Percentiles rank a stretch among this genome's conserved stretches.
Conservation (phyloP, 345 rosid species). For the Psidium guajava region DNA sequence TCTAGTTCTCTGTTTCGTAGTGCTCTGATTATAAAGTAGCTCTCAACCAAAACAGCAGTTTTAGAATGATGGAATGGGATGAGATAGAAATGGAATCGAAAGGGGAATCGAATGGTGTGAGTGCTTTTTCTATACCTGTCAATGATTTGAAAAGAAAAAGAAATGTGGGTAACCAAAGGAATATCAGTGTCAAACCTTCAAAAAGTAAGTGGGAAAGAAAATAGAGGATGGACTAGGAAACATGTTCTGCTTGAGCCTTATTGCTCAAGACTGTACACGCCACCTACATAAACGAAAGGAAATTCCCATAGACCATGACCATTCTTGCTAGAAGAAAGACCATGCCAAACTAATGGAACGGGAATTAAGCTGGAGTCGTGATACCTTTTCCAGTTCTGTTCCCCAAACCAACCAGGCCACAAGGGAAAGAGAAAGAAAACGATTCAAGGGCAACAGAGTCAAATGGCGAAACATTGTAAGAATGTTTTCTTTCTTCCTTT, state of each 20-base stretch:
- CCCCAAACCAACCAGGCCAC: not conserved
- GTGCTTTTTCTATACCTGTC: not conserved
- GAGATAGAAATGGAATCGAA: not conserved
- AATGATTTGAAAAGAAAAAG: not conserved
- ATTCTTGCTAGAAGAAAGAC: not conserved
- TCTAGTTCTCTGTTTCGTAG: not conserved
- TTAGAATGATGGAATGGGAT: not conserved
- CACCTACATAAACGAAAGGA: not conserved
- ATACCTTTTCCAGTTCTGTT: not conserved
- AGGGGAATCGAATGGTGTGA: not conserved
- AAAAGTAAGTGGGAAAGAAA: not conserved
- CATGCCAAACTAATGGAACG: not conserved
- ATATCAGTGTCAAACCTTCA: not conserved
- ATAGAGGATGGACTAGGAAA: not conserved
- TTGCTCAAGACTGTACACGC: not conserved
- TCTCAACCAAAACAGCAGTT: not conserved
- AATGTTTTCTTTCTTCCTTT: not conserved
- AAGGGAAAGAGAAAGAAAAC: not conserved
- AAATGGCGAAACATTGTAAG: not conserved
- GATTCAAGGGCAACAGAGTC: not conserved
- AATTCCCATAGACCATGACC: not conserved
- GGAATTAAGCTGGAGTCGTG: not conserved
- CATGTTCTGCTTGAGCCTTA: not conserved
- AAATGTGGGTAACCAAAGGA: not conserved
- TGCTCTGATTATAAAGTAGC: not conserved